Base-by-base conservation (phyloP, 2,329 filamentous ascomycete genomes). In the Epichloe elymi region DNA sequence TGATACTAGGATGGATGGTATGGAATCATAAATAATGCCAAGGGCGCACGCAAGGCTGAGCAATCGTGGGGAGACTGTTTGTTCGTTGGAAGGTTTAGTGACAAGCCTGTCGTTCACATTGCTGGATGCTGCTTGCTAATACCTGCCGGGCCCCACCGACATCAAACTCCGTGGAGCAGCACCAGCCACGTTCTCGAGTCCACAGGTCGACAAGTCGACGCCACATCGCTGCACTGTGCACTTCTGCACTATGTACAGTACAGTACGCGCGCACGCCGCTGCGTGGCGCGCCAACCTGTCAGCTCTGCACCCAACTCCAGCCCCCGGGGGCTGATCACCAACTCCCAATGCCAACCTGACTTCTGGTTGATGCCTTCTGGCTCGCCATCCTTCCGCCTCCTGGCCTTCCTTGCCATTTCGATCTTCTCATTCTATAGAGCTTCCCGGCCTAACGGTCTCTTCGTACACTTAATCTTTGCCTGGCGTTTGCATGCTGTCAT, bases 261-360 rank as follows among this genome's bases (percentile, higher is more conserved):
- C 23, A 23, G 7, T 35, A 8, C 26, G 26, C 8, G 26, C 8
- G 26, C 26, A 19, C 19, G 19, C 19, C 19, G 19, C 19, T 19
- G 19, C 19, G 19, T 19, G 19, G 2, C 19, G 19, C 8, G 26
- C 26, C 43, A 42, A 44, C 48, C 44, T n/a, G 30, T 33, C 38
- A 38, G 51, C 47, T 53, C 50, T 41, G 40, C 46, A 45, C 36
- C 40, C 51, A 46, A 35, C 26, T 39, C 26, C 43, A 37, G 30
- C 26, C 17, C 47, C 20, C 4, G 33, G 23, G 12, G 30, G 41
- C 35, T 44, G 30, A 43, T 49, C 48, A 38, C 42, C 20, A 42
- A 37, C 30, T 43, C 39, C 48, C 39, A 39, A 47, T 26, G 11
- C 36, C 45, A 46, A 38, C 36, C 46, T 23, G 23, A 47, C 43